Evolutionary conservation across 2,329 filamentous ascomycete species (phyloP).

Genomic region (Claviceps monticola): DNA sequence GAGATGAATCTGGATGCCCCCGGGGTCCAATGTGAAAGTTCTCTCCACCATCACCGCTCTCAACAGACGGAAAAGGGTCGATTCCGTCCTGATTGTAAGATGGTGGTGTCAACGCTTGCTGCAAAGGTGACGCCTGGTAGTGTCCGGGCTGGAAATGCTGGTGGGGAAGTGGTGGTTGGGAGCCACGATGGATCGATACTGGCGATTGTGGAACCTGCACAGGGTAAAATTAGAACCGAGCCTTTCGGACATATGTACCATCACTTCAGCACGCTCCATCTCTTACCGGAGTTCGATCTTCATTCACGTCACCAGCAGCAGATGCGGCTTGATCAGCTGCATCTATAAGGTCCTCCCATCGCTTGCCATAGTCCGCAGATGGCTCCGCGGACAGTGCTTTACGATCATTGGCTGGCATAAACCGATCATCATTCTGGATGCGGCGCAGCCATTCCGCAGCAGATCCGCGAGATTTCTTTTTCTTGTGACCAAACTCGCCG

Average conservation of each 20-base stretch:
- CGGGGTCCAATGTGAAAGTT: slow-evolving; percentile 57
- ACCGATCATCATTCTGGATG: slow-evolving; percentile 46
- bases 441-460: slow-evolving; percentile 52
- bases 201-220: slow-evolving; percentile 51
- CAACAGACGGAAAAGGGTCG: slow-evolving; percentile 81
- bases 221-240: neutral
- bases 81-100: slow-evolving; percentile 50
- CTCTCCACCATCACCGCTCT: slow-evolving; percentile 59
- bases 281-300: slow-evolving; percentile 78
- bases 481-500: slow-evolving; percentile 64
- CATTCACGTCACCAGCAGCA: slow-evolving; percentile 80
- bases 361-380: slow-evolving; percentile 65
- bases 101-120: slow-evolving; percentile 81
- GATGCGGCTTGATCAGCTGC: slow-evolving; percentile 62
- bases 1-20: slow-evolving; percentile 56
- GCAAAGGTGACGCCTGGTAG: slow-evolving; percentile 81
- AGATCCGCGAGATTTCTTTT: slow-evolving; percentile 57
- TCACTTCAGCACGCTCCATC: neutral
- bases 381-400: slow-evolving; percentile 84
- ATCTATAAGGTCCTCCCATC: slow-evolving; percentile 94
- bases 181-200: slow-evolving; percentile 47
- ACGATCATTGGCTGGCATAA: slow-evolving; percentile 54
- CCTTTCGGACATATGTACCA: neutral
- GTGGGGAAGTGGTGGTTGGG: slow-evolving; percentile 45
- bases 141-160: slow-evolving; percentile 48